phyloP scores from a whole-genome alignment of 2,329 filamentous ascomycete species.

The Ophiocordyceps camponoti-rufipedis region DNA sequence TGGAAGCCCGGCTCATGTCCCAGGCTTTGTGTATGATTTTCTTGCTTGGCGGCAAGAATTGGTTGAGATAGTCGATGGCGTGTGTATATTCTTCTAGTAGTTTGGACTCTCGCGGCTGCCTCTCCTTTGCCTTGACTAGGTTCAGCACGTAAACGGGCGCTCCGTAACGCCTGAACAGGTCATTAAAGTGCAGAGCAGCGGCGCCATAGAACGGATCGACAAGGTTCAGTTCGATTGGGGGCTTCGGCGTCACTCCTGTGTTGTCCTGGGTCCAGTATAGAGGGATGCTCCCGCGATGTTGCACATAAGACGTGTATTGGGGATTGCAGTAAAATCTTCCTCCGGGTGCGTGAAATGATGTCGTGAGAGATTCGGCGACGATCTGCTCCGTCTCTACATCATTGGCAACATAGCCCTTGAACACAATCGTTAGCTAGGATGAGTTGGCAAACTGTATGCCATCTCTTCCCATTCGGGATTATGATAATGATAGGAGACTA shows the following conservation, averaged over 20 bases:
- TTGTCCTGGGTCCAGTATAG: conserved; percentile 96
- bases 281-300: conserved; percentile 91
- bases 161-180: conserved; percentile 84
- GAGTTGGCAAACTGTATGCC: background rate
- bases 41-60: conserved; percentile 68
- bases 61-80: conserved; percentile 82
- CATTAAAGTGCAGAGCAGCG: conserved; percentile 85
- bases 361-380: conserved; percentile 83
- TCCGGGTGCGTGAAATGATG: conserved; percentile 85
- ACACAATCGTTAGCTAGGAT: background rate
- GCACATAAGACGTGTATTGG: conserved; percentile 88
- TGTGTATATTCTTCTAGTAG: conserved; percentile 73
- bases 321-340: conserved; percentile 73
- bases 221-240: conserved; percentile 88
- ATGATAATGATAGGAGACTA: too few relatives aligned
- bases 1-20: conserved; percentile 95
- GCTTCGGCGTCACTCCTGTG: conserved; percentile 87
- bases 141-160: conserved; percentile 85
- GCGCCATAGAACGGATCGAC: conserved; percentile 91
- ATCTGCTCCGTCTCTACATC: conserved; percentile 99
- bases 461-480: too few relatives aligned
- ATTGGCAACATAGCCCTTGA: conserved; percentile 77
- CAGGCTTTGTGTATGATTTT: conserved; percentile 90
- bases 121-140: conserved; percentile 74
- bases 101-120: conserved; percentile 81